Conservation (phyloP, 2,329 filamentous ascomycete species). For the Septoria linicola region DNA sequence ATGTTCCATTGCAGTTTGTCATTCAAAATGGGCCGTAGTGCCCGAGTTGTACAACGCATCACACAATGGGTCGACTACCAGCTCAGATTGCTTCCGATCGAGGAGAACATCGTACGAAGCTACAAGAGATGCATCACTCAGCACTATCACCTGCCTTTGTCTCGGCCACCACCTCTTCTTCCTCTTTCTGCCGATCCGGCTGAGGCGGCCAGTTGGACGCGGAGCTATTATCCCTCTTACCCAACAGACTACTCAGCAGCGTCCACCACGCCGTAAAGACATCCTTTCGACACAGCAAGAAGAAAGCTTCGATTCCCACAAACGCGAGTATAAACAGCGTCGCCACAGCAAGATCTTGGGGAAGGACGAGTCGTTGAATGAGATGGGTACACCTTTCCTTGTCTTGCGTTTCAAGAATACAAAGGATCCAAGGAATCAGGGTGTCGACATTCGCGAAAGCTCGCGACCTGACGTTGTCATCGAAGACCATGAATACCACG, state of each 20-base stretch:
- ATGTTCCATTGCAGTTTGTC: too few relatives aligned
- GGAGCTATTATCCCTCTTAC: conserved; percentile 14
- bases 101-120: too few relatives aligned
- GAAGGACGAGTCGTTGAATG: conserved; percentile 25
- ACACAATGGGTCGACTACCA: too few relatives aligned
- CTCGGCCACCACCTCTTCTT: background rate
- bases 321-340: conserved; percentile 29
- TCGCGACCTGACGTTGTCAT: conserved; percentile 21
- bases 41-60: too few relatives aligned
- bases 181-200: background rate
- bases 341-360: conserved; percentile 25
- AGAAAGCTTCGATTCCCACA: conserved; percentile 30
- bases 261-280: conserved; percentile 28
- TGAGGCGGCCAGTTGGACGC: background rate
- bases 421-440: conserved; percentile 32
- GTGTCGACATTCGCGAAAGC: conserved; percentile 27
- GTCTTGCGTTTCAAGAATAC: conserved; percentile 27
- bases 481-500: conserved; percentile 30
- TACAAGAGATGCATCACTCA: too few relatives aligned
- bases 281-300: conserved; percentile 26
- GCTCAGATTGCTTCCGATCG: too few relatives aligned
- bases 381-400: conserved; percentile 22
- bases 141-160: background rate
- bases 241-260: conserved; percentile 12
- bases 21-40: too few relatives aligned